Conservation (phyloP, 148 eudicot species). For the Pharnaceum exiguum region DNA sequence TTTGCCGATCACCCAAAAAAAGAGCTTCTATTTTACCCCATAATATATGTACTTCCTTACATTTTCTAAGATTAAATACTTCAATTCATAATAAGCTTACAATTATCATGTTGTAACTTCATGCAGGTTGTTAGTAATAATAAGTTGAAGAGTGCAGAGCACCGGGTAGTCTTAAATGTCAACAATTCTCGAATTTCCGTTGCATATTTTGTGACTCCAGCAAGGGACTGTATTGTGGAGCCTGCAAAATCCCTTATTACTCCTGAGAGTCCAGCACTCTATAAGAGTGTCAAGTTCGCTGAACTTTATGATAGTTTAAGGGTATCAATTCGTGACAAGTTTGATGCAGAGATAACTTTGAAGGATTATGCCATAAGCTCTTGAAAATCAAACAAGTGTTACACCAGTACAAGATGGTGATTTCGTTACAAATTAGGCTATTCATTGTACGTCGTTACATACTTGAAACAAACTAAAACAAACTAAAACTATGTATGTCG, state of each 20-base stretch:
- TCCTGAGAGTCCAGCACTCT: conserved; percentile 20
- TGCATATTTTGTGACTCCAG: conserved; percentile 16
- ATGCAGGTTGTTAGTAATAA: conserved; percentile 23
- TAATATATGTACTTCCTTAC: too few relatives aligned
- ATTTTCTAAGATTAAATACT: too few relatives aligned
- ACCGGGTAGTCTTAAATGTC: conserved; percentile 24
- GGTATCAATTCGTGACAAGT: conserved; percentile 11
- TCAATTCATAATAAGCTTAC: neutral
- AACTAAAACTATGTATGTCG: too few relatives aligned
- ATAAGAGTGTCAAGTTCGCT: conserved; percentile 7
- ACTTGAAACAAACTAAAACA: too few relatives aligned
- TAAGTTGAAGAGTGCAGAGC: conserved; percentile 17
- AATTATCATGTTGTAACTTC: neutral
- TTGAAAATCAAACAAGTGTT: too few relatives aligned
- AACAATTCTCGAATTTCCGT: conserved; percentile 5
- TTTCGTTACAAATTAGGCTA: too few relatives aligned
- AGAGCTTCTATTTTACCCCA: too few relatives aligned
- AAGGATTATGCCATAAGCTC: too few relatives aligned
- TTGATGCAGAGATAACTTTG: conserved; percentile 6
- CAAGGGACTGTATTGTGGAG: conserved; percentile 4
- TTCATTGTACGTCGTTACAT: too few relatives aligned
- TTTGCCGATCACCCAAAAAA: too few relatives aligned
- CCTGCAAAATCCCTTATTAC: conserved; percentile 26
- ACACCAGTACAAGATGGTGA: too few relatives aligned
- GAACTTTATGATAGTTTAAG: conserved; percentile 17